Evolutionary conservation across 768 basidiomycete species (phyloP).

Genomic region (Phaffia tasmanica): DNA sequence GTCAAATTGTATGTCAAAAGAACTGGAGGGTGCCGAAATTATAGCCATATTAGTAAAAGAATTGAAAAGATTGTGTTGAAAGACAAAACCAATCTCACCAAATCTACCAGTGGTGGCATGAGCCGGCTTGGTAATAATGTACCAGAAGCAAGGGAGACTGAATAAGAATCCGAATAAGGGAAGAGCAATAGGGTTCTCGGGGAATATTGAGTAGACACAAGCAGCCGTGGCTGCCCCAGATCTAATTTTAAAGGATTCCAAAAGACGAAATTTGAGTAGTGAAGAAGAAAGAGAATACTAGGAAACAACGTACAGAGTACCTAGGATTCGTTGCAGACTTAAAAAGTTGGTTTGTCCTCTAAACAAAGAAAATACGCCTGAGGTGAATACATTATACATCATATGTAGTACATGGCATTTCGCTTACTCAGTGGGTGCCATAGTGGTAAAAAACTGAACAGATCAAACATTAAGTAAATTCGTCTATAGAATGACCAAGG

Average conservation of each 20-base stretch:
- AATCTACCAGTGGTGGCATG: constrained; percentile 67
- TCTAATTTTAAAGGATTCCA: constrained; percentile 40
- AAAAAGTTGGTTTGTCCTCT: constrained; percentile 67
- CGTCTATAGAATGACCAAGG: background rate
- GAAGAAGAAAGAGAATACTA: background rate
- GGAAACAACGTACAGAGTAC: constrained; percentile 56
- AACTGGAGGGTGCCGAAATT: background rate
- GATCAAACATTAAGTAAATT: background rate
- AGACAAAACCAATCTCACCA: constrained; percentile 30
- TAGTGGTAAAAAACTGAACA: constrained; percentile 22
- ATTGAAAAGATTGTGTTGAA: background rate
- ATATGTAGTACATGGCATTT: background rate
- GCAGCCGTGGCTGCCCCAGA: constrained; percentile 70
- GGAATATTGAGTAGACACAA: constrained; percentile 58
- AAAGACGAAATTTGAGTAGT: background rate
- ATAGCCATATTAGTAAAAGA: background rate
- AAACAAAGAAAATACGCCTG: background rate
- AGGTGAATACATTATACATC: background rate
- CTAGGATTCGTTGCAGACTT: constrained; percentile 67
- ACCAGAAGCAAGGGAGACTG: constrained; percentile 88
- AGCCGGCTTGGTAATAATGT: constrained; percentile 60
- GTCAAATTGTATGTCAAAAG: constrained; percentile 24
- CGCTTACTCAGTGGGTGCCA: constrained; percentile 16
- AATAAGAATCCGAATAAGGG: constrained; percentile 71
- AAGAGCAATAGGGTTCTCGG: constrained; percentile 60